Evolutionary conservation across 441 rosid species (phyloP), one percentile per base, ranked within the genome.

Genomic region (Populus trichocarpa): DNA sequence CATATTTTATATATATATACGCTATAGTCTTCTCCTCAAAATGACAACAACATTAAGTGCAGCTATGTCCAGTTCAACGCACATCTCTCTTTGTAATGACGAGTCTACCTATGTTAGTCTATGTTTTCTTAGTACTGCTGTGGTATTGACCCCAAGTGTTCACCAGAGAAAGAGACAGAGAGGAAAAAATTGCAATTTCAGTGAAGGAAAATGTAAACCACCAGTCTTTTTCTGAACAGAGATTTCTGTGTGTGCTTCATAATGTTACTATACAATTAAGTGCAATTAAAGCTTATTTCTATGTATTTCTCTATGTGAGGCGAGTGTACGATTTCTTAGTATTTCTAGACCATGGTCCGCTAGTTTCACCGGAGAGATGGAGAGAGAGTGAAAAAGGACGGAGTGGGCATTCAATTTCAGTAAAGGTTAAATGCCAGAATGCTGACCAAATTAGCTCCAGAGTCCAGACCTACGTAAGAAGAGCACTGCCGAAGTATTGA

Each of bases 201-300:
- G 10, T 53, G 10, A 18, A 20, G 10, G 63, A 53, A 18, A 53
- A 1, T 53, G 63, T 53, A 53, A 18, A 6, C 9, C 61, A 53
- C 1, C 0, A 6, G n/a, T 18, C 22, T 18, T 53, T 53, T 53
- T 53, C 61, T 38, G 42, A 10, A 6, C 42, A 1, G 13, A 38
- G 42, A 38, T 38, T 38, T 38, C 11, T 38, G 12, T 38, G 42
- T 9, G 13, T 0, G 7, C 66, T 50, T 25, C 16, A 59, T 38
- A 38, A 70, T 85, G 73, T 11, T 72, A 80, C 40, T 74, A 69
- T 63, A 69, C 26, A 80, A 28, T 53, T 40, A 40, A 57, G 20
- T 40, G 67, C 67, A 28, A n/a, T 67, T 11, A 30, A 30, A 30
- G 32, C 32, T 30, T 30, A 30, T 30, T 30, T 30, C 4, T 30